Conservation (phyloP, 768 basidiomycete species). For the Suillus luteus region DNA sequence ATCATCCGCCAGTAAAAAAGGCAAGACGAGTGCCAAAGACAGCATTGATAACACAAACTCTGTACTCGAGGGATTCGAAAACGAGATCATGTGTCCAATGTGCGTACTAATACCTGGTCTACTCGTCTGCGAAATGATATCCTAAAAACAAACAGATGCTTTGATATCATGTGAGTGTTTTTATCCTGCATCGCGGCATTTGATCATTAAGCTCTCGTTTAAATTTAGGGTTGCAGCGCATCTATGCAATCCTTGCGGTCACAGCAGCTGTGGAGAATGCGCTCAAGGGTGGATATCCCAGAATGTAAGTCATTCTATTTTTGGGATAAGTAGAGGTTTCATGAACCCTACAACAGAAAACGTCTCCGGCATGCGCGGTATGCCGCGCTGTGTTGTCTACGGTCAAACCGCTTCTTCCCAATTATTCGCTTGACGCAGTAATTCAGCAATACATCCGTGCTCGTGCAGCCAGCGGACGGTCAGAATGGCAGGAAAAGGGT, state of each 20-base stretch:
- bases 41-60: constrained; percentile 13
- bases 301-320: constrained; percentile 42
- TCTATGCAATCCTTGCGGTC: constrained; percentile 71
- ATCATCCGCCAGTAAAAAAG: constrained; percentile 39
- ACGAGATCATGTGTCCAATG: constrained; percentile 74
- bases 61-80: constrained; percentile 53
- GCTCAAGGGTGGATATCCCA: constrained; percentile 58
- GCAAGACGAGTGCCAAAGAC: constrained; percentile 42
- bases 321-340: constrained; percentile 1
- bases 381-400: constrained; percentile 54
- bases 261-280: constrained; percentile 71
- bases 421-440: constrained; percentile 59
- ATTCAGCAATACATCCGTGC: constrained; percentile 60
- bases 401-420: constrained; percentile 57
- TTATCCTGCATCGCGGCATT: background rate
- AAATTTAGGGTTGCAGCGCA: constrained; percentile 57
- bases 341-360: constrained; percentile 32
- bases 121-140: constrained; percentile 10
- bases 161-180: constrained; percentile 62
- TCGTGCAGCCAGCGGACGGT: constrained; percentile 46
- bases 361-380: constrained; percentile 53
- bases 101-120: constrained; percentile 37
- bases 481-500: constrained; percentile 57
- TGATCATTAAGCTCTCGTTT: constrained; percentile 12
- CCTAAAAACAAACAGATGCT: constrained; percentile 50